Evolutionary conservation across 2,329 filamentous ascomycete species (phyloP), one percentile per base, ranked within the genome.

Genomic region (Tolypocladium guangdongense): DNA sequence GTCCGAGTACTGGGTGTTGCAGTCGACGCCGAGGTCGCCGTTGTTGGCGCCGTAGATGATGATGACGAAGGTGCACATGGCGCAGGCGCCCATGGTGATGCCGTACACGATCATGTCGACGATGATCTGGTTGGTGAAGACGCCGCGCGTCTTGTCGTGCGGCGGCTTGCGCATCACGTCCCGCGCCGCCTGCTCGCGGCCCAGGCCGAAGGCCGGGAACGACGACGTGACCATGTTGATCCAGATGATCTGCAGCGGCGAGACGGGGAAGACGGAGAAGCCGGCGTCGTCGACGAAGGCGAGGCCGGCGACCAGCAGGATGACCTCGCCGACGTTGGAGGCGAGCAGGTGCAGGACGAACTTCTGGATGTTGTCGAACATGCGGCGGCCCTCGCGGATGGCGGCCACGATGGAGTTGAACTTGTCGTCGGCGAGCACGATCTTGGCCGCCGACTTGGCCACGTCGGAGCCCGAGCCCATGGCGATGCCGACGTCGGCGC

Each of bases 151-250:
- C 67, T 77, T 77, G 68, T 86, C 78, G 58, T 92, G 88, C 0
- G 90, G 90, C 8, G 88, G 88, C 51, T 89, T 84, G 57, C 78
- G 74, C 81, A 95, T 89, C 56, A 95, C 84, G 64, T 92, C 87
- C 2, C 81, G 78, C 0, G 84, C 81, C 0, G 88, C 88, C 46
- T 78, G 73, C 68, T 95, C 90, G 60, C 90, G 86, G 22, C 90
- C 89, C 1, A 96, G 80, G 45, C 90, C 90, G 73, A 96, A 93
- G 55, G 91, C 90, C 1, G 90, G 90, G 67, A 93, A 83, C 1
- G 86, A 88, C 41, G 88, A 92, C 0, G 90, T 96, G 53, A 93
- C 80, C 87, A 95, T 92, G 69, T 95, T 95, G 67, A 96, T 89
- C 90, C 89, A 96, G 55, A 96, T 80, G 57, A 95, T 92, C 62